Conservation (phyloP, 192 early-diverging fungal species). For the Backusella morwellensis region DNA sequence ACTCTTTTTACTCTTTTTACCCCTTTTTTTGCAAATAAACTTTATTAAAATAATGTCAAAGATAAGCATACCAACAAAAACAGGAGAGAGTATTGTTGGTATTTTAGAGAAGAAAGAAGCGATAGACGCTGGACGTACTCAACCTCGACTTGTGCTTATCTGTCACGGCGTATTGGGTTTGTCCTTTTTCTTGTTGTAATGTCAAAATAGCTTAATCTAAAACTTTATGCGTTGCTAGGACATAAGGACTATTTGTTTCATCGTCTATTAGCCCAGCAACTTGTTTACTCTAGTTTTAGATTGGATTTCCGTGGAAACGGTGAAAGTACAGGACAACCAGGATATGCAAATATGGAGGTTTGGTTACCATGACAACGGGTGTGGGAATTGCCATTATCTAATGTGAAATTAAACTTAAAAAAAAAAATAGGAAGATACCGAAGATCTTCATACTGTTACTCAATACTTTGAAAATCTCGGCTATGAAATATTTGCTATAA, state of each 20-base stretch:
- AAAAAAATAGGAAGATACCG: constrained; percentile 21
- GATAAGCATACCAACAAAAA: background rate
- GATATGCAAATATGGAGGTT: constrained; percentile 31
- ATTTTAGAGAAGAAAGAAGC: constrained; percentile 7
- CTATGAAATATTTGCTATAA: constrained; percentile 31
- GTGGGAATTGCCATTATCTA: background rate
- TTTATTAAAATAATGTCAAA: constrained; percentile 9
- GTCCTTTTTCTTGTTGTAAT: background rate
- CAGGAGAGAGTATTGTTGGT: constrained; percentile 7
- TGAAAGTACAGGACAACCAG: constrained; percentile 28
- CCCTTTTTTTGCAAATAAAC: constrained; percentile 1
- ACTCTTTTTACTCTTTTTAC: background rate
- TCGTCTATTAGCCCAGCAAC: constrained; percentile 26
- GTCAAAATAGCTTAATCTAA: background rate
- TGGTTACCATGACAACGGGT: background rate
- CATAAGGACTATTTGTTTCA: constrained; percentile 41
- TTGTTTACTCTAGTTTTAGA: constrained; percentile 36
- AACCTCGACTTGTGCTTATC: constrained; percentile 7
- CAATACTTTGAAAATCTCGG: constrained; percentile 26
- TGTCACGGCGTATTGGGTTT: constrained; percentile 14
- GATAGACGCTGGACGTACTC: background rate
- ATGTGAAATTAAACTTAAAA: background rate
- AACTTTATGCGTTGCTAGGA: constrained; percentile 10
- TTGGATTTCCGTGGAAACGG: constrained; percentile 42
- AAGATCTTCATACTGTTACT: constrained; percentile 28